Evolutionary conservation across 1,284 basidiomycete genomes (phyloP).

Genomic region (Malassezia japonica): DNA sequence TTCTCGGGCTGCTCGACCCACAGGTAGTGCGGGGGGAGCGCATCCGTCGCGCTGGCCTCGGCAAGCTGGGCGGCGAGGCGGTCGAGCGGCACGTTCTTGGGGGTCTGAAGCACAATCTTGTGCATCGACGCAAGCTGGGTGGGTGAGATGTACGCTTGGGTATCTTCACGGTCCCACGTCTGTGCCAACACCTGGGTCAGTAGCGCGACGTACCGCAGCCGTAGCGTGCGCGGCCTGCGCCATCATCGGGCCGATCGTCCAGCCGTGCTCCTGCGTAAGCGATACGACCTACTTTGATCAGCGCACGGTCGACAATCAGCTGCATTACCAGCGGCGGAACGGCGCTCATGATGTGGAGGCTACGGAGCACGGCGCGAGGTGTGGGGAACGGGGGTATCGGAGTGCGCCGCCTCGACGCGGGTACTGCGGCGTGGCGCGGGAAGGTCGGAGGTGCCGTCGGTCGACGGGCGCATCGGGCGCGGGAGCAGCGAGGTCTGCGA

Average conservation of each 20-base stretch:
- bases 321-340: slow-evolving; percentile 42
- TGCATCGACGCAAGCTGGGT: slow-evolving; percentile 32
- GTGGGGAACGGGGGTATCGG: no score
- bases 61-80: slow-evolving; percentile 39
- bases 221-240: slow-evolving; percentile 56
- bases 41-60: not conserved
- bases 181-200: slow-evolving; percentile 5
- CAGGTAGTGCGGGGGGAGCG: slow-evolving; percentile 50
- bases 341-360: not conserved
- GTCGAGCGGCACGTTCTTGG: slow-evolving; percentile 25
- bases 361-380: not conserved
- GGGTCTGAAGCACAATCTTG: slow-evolving; percentile 44
- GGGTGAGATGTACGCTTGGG: slow-evolving; percentile 23
- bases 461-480: not conserved
- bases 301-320: slow-evolving; percentile 31
- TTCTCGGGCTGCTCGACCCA: slow-evolving; percentile 57
- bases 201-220: slow-evolving; percentile 44
- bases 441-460: no score
- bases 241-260: slow-evolving; percentile 57
- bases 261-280: slow-evolving; percentile 50
- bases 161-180: not conserved
- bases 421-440: not conserved
- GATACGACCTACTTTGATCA: slow-evolving; percentile 16
- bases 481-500: slow-evolving; percentile 9
- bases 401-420: not conserved